phyloP scores from a whole-genome alignment of 768 basidiomycete genomes.

The Flagelloscypha sp. region DNA sequence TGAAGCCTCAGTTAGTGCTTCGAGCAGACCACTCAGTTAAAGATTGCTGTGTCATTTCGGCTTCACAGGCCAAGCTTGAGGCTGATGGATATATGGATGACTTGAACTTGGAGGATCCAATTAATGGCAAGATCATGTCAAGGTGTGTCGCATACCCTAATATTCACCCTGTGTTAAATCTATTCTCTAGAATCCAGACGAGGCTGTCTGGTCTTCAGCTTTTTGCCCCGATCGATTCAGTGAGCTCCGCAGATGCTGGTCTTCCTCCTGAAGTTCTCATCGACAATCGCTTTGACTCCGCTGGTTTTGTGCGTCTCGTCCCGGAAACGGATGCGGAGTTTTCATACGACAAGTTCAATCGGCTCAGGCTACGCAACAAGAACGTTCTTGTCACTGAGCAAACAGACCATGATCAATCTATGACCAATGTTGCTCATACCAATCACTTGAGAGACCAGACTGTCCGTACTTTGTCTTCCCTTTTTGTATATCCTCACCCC shows the following conservation, averaged over 20 bases:
- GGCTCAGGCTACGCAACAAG: constrained; percentile 71
- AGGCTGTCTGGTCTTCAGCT: constrained; percentile 76
- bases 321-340: constrained; percentile 81
- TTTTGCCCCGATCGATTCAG: constrained; percentile 59
- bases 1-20: constrained; percentile 87
- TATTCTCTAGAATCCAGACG: constrained; percentile 57
- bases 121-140: constrained; percentile 80
- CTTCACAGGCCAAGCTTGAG: constrained; percentile 73
- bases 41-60: constrained; percentile 65
- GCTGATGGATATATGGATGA: constrained; percentile 77
- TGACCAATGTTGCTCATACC: constrained; percentile 18
- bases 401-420: constrained; percentile 32
- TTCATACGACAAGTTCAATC: constrained; percentile 93
- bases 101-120: constrained; percentile 67
- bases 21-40: constrained; percentile 41
- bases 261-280: constrained; percentile 90
- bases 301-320: constrained; percentile 81
- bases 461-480: constrained; percentile 26
- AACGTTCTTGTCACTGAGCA: constrained; percentile 43
- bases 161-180: constrained; percentile 2
- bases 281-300: constrained; percentile 75
- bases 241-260: constrained; percentile 37
- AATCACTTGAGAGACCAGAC: constrained; percentile 60
- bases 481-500: constrained; percentile 1
- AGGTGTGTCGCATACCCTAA: constrained; percentile 37